Evolutionary conservation across 805 yeast species (phyloP).

Genomic region (Metschnikowia lachancei): DNA sequence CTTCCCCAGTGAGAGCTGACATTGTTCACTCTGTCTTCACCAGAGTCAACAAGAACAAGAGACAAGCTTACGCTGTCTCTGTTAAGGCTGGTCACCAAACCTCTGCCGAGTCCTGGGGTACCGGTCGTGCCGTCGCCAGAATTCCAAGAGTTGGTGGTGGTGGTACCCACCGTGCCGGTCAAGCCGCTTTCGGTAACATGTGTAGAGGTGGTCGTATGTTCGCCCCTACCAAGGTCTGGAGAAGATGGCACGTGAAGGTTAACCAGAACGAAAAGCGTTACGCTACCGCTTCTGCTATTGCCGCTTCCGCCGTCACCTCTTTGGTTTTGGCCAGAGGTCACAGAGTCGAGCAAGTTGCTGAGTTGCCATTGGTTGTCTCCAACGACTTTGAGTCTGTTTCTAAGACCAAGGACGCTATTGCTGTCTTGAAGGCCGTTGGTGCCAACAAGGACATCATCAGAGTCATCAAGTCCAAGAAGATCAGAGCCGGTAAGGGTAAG

Average conservation of each 20-base stretch:
- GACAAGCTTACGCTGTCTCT: conserved; percentile 99
- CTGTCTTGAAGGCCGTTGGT: conserved; percentile 96
- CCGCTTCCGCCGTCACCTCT: conserved; percentile 98
- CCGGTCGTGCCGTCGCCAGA: conserved; percentile 99
- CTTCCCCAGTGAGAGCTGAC: conserved; percentile 99
- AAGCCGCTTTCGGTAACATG: conserved; percentile 99
- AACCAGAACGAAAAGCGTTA: conserved; percentile 99
- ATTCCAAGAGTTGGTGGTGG: conserved; percentile 99
- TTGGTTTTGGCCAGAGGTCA: conserved; percentile 99
- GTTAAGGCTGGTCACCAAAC: conserved; percentile 99
- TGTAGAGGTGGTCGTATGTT: conserved; percentile 99
- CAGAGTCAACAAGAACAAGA: conserved; percentile 99
- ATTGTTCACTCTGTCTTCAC: conserved; percentile 98
- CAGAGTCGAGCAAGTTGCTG: conserved; percentile 97
- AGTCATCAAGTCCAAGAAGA: conserved; percentile 97
- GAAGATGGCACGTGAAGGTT: conserved; percentile 99
- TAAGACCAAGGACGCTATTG: conserved; percentile 99
- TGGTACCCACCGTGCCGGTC: conserved; percentile 99
- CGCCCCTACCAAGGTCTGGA: conserved; percentile 99
- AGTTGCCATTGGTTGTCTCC: conserved; percentile 96
- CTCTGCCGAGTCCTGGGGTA: conserved; percentile 99
- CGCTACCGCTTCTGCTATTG: conserved; percentile 99
- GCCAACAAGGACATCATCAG: conserved; percentile 97
- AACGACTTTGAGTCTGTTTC: conserved; percentile 86
- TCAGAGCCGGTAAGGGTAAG: conserved; percentile 99